Conservation (phyloP, 2,329 filamentous ascomycete genomes). For the Alternaria sp. region DNA sequence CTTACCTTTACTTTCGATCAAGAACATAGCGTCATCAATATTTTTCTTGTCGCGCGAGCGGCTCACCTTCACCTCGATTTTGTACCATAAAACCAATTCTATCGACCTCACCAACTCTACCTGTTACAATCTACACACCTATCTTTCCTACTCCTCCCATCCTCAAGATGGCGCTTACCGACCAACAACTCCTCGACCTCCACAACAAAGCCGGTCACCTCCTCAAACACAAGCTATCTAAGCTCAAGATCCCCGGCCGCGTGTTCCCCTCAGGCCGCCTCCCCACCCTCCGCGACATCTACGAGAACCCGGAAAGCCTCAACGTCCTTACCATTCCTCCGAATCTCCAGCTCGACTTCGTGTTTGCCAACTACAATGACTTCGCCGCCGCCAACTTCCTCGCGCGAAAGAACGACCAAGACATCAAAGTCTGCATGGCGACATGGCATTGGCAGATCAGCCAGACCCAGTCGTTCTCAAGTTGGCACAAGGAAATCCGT, state of each 20-base stretch:
- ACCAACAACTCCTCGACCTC: neutral
- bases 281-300: too few species aligned
- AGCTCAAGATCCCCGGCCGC: neutral
- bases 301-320: too few species aligned
- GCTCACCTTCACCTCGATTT: neutral
- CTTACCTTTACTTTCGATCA: too few species aligned
- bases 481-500: neutral
- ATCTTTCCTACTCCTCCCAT: neutral
- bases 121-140: neutral
- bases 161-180: neutral
- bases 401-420: conserved; percentile 4
- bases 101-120: neutral
- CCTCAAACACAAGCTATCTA: neutral
- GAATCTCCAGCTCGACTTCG: neutral
- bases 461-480: conserved; percentile 6
- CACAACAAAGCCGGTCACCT: neutral
- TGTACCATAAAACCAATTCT: neutral
- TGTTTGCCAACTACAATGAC: neutral
- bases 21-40: too few species aligned
- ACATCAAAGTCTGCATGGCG: neutral
- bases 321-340: too few species aligned
- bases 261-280: neutral
- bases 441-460: conserved; percentile 11
- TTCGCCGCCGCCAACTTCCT: neutral
- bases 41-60: too few species aligned